Percentiles rank a stretch among this genome's conserved stretches.
phyloP scores from a whole-genome alignment of 345 rosid species.

The Corchorus capsularis region DNA sequence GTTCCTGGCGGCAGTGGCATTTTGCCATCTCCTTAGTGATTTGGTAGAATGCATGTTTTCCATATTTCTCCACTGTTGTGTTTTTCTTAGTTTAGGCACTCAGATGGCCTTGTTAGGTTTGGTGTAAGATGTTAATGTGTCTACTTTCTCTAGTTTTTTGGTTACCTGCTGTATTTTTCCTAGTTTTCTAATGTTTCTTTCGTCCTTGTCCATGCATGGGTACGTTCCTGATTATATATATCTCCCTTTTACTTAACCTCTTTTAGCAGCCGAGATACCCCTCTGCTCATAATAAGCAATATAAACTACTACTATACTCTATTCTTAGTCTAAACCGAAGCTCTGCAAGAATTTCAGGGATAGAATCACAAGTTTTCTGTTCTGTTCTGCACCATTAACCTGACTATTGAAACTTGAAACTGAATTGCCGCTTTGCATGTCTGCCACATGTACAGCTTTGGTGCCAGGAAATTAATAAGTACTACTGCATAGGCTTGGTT shows the following conservation, averaged over 20 bases:
- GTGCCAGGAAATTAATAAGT: too few relatives aligned
- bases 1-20: constrained; percentile 17
- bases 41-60: background rate
- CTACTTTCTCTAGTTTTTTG: background rate
- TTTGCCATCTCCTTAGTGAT: constrained; percentile 14
- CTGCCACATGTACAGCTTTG: too few relatives aligned
- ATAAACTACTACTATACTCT: too few relatives aligned
- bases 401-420: too few relatives aligned
- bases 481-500: too few relatives aligned
- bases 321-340: too few relatives aligned
- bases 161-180: background rate
- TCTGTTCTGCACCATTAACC: too few relatives aligned
- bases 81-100: background rate
- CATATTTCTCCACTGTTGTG: background rate
- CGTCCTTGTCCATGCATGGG: background rate
- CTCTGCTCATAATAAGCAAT: background rate
- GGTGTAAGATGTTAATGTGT: background rate
- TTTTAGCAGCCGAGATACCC: background rate
- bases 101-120: background rate
- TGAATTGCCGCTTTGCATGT: too few relatives aligned
- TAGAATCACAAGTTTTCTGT: too few relatives aligned
- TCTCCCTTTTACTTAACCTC: background rate
- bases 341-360: too few relatives aligned
- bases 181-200: background rate
- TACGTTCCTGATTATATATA: background rate